Conservation (phyloP, 176 grass and related monocot species). For the Oryza nivara region DNA sequence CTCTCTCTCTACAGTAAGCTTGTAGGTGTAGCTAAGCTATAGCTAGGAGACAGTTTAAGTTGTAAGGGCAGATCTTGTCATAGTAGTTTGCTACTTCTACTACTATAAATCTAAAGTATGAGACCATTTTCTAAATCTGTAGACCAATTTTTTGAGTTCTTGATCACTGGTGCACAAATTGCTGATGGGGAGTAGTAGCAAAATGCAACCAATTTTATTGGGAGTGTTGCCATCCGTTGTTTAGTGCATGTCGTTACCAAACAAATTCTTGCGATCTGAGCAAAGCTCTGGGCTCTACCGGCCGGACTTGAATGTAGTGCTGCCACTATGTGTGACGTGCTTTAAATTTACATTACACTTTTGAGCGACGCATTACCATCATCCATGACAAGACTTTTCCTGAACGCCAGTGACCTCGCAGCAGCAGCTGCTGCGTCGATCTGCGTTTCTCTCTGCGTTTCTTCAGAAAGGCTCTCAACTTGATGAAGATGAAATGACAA, state of each 20-base stretch:
- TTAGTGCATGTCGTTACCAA: not conserved
- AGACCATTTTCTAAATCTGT: not conserved
- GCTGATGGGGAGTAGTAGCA: no score
- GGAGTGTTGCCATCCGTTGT: not conserved
- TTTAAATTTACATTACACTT: not conserved
- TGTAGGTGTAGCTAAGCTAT: no score
- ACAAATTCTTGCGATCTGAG: not conserved
- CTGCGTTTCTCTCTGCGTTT: not conserved
- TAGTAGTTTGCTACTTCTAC: not conserved
- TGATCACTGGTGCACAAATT: not conserved
- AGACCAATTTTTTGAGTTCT: not conserved
- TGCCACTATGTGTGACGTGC: not conserved
- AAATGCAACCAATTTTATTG: no score
- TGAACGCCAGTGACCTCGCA: not conserved
- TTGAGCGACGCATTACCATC: not conserved
- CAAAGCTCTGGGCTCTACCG: not conserved
- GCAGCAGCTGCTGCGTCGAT: not conserved
- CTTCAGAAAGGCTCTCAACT: not conserved
- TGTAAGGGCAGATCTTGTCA: not conserved
- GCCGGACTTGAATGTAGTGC: not conserved
- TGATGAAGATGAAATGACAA: not conserved
- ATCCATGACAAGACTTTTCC: not conserved
- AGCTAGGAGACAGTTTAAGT: not conserved
- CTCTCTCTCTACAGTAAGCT: not conserved
- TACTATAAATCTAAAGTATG: not conserved